These are phyloP conservation scores for Ceratobasidium sp. DNA, from an alignment of 1,284 basidiomycete species.

Conservation along the genomic window DNA sequence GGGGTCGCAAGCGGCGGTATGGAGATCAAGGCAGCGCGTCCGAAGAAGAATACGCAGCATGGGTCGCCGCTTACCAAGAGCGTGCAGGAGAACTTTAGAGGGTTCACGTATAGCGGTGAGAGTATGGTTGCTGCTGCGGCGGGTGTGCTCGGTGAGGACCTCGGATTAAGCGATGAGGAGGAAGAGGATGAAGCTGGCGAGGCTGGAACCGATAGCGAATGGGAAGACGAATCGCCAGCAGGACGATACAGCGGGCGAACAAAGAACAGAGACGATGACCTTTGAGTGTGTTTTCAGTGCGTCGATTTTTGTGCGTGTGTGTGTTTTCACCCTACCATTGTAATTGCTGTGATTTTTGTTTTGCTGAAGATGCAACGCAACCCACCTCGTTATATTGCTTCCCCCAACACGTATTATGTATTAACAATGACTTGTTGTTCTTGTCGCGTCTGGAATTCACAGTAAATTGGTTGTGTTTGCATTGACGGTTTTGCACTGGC, in stretches of 20 bases:
- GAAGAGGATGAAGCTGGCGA: slow-evolving; percentile 53
- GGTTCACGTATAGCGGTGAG: slow-evolving; percentile 90
- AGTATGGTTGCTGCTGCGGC: slow-evolving; percentile 68
- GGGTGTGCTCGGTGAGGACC: slow-evolving; percentile 58
- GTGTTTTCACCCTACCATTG: not conserved
- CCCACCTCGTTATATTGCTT: not conserved
- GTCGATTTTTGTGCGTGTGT: too few species aligned
- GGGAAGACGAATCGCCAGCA: slow-evolving; percentile 50
- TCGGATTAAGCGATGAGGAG: slow-evolving; percentile 55
- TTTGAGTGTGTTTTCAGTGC: too few species aligned
- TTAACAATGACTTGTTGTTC: not conserved
- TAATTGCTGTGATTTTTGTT: slow-evolving; percentile 7
- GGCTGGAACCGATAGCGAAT: slow-evolving; percentile 50
- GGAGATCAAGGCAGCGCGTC: slow-evolving; percentile 52
- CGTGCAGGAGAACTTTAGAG: slow-evolving; percentile 94
- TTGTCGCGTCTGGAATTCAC: not conserved
- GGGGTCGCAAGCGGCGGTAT: slow-evolving; percentile 12
- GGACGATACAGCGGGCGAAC: slow-evolving; percentile 27
- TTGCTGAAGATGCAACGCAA: not conserved
- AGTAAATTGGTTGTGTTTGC: slow-evolving; percentile 1
- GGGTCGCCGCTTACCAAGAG: slow-evolving; percentile 83
- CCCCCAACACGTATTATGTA: slow-evolving; percentile 9
- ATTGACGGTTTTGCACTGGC: not conserved
- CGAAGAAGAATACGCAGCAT: slow-evolving; percentile 57
- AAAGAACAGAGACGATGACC: slow-evolving; percentile 20